Percentiles rank a stretch among this genome's conserved stretches.
Evolutionary conservation across 257 asterid genomes (phyloP).

Genomic region (Nicotiana attenuata): DNA sequence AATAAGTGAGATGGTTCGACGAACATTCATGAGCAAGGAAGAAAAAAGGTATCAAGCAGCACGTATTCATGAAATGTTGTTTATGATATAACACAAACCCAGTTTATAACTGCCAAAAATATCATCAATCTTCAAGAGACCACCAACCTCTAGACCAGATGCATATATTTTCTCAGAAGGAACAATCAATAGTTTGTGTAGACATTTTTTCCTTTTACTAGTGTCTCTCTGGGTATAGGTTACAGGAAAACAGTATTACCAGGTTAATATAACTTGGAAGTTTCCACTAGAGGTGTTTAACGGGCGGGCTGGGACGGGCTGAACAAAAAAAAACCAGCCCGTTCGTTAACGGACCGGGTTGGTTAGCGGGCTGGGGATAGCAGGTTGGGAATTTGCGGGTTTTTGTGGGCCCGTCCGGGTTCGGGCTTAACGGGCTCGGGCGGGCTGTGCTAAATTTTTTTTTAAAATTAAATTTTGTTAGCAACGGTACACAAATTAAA

Average conservation of each 20-base stretch:
- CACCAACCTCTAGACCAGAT: background rate
- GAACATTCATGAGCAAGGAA: too few species aligned
- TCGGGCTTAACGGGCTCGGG: too few species aligned
- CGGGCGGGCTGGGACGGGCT: too few species aligned
- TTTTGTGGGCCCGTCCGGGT: too few species aligned
- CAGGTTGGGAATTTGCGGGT: too few species aligned
- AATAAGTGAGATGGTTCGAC: background rate
- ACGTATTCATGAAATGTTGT: background rate
- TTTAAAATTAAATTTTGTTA: too few species aligned
- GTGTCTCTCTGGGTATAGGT: background rate
- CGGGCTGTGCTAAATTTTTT: too few species aligned
- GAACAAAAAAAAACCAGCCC: too few species aligned
- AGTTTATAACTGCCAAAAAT: background rate
- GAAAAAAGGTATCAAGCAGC: background rate
- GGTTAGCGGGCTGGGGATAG: too few species aligned
- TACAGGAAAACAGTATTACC: background rate
- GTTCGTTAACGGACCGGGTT: too few species aligned
- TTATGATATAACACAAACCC: background rate
- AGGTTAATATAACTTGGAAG: background rate
- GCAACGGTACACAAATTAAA: too few species aligned
- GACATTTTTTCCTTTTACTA: background rate
- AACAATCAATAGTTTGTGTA: background rate
- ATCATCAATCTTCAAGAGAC: background rate
- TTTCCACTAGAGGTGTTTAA: background rate
- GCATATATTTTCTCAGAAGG: background rate